A percentile compares a stretch with the other conserved stretches of the same genome.
phyloP scores from a whole-genome alignment of 495 filamentous ascomycete species.

The Xylaria bambusicola region DNA sequence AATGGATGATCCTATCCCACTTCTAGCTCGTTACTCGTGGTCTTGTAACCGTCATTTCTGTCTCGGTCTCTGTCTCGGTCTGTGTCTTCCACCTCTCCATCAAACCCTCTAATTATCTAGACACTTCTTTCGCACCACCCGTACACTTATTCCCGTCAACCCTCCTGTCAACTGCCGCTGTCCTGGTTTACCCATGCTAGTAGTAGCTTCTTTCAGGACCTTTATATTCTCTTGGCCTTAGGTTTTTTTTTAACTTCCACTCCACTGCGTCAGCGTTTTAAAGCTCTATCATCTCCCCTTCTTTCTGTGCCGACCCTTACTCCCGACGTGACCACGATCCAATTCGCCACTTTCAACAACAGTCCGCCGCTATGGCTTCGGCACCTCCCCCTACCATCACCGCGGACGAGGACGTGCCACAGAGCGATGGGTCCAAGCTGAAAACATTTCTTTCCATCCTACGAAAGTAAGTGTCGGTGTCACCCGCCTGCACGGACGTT shows the following conservation, averaged over 20 bases:
- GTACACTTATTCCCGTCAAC: background rate
- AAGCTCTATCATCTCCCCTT: background rate
- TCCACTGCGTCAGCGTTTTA: background rate
- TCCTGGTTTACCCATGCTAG: background rate
- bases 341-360: background rate
- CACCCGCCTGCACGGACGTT: background rate
- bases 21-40: background rate
- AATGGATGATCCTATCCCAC: conserved; percentile 10
- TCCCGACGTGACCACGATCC: background rate
- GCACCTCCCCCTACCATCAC: conserved; percentile 21
- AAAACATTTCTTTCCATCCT: conserved; percentile 81
- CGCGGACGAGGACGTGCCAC: conserved; percentile 59
- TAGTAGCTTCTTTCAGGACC: too few relatives aligned
- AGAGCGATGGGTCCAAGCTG: conserved; percentile 81
- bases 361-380: conserved; percentile 29
- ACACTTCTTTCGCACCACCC: background rate
- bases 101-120: too few relatives aligned
- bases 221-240: too few relatives aligned
- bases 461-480: conserved; percentile 61
- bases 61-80: too few relatives aligned
- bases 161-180: background rate
- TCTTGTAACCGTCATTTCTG: conserved; percentile 9
- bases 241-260: background rate
- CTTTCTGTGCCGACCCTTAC: background rate
- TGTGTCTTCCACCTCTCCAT: too few relatives aligned